Evolutionary conservation across 1,284 basidiomycete genomes (phyloP).

Genomic region (Coniferiporia weirii): DNA sequence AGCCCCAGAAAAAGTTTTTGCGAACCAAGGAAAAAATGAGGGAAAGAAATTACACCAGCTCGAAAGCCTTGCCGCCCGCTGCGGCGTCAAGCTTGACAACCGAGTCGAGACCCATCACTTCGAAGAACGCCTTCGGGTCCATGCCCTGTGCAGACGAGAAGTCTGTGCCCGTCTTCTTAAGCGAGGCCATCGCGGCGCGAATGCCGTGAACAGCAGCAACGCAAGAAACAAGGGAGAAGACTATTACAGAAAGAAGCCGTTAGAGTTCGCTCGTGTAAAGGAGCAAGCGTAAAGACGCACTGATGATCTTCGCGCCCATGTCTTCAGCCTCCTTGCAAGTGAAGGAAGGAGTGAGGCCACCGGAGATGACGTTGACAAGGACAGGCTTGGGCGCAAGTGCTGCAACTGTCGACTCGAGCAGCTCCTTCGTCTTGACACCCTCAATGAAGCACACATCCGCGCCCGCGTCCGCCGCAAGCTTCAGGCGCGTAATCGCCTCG

Average conservation of each 20-base stretch:
- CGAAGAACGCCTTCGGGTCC: constrained; percentile 73
- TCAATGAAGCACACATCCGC: constrained; percentile 85
- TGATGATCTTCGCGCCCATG: constrained; percentile 71
- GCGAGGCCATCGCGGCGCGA: constrained; percentile 63
- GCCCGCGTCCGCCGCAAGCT: constrained; percentile 68
- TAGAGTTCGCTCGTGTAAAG: background rate
- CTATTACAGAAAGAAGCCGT: constrained; percentile 26
- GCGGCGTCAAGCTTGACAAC: constrained; percentile 51
- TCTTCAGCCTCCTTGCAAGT: constrained; percentile 62
- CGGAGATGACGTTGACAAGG: constrained; percentile 74
- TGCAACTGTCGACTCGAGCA: constrained; percentile 58
- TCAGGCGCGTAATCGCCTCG: constrained; percentile 66
- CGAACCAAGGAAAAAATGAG: background rate
- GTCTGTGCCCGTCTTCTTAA: constrained; percentile 74
- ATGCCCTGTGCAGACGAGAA: constrained; percentile 63
- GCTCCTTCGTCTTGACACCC: constrained; percentile 66
- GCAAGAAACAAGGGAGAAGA: constrained; percentile 66
- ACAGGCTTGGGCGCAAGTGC: constrained; percentile 68
- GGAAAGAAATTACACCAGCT: constrained; percentile 35
- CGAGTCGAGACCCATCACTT: constrained; percentile 62
- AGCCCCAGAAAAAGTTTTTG: background rate
- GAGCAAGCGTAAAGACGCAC: constrained; percentile 34
- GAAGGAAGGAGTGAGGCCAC: constrained; percentile 69
- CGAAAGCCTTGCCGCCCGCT: constrained; percentile 57
- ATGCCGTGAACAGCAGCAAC: constrained; percentile 70